phyloP scores from a whole-genome alignment of 179 eudicot genomes.

The Actinidia chinensis region DNA sequence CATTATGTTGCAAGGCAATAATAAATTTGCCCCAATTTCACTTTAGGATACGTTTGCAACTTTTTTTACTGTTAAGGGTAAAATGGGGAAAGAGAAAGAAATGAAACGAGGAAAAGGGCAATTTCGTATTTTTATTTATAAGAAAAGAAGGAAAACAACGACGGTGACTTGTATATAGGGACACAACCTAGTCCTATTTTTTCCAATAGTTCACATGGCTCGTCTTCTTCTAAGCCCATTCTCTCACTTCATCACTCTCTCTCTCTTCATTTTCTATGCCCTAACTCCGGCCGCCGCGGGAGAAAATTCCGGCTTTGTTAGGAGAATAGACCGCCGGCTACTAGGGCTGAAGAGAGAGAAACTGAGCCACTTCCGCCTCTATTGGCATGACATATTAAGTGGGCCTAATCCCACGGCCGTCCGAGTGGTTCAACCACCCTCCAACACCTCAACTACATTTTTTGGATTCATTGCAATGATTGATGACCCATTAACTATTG shows the following conservation, averaged over 20 bases:
- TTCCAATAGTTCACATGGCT: not conserved
- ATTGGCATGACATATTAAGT: constrained; percentile 57
- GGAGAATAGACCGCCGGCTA: not conserved
- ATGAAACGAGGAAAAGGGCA: too few relatives aligned
- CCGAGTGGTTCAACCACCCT: not conserved
- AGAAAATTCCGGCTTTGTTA: not conserved
- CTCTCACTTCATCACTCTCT: not conserved
- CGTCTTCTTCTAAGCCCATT: not conserved
- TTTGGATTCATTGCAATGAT: constrained; percentile 41
- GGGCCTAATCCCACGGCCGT: constrained; percentile 45
- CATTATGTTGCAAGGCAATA: too few relatives aligned
- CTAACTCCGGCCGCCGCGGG: constrained; percentile 7
- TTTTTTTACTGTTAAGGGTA: too few relatives aligned
- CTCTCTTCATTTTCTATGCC: not conserved
- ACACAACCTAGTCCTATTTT: not conserved
- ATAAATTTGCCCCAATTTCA: too few relatives aligned
- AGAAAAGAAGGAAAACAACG: too few relatives aligned
- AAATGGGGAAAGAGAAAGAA: too few relatives aligned
- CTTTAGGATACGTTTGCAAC: too few relatives aligned
- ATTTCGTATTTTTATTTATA: too few relatives aligned
- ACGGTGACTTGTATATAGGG: too few relatives aligned
- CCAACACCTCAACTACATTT: constrained; percentile 3
- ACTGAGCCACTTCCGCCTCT: constrained; percentile 40
- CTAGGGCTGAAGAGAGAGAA: constrained; percentile 25
- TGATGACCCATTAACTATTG: constrained; percentile 36